A percentile compares a stretch with the other conserved stretches of the same genome.
These are phyloP conservation scores for Ottelia alismoides DNA, from an alignment of 106 monocot species.

Conservation along the genomic window DNA sequence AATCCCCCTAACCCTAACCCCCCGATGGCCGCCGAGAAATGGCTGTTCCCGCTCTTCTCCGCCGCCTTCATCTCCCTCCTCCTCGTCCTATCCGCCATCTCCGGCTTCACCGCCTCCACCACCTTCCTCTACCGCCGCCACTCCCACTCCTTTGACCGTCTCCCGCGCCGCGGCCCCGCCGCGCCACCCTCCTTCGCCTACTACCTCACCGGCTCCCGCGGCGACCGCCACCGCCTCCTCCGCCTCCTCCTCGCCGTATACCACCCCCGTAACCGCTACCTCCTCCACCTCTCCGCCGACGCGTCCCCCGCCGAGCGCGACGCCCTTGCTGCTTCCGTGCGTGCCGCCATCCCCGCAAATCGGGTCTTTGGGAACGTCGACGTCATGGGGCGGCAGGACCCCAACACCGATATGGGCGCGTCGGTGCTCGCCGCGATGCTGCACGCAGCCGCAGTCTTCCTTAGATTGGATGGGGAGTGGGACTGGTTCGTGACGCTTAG, in stretches of 20 bases:
- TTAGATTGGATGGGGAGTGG: constrained; percentile 40
- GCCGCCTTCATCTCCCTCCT: too few relatives aligned
- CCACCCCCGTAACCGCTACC: constrained; percentile 75
- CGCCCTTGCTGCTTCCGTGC: constrained; percentile 17
- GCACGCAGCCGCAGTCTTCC: constrained; percentile 43
- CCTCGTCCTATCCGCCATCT: constrained; percentile 35
- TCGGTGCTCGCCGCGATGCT: constrained; percentile 56
- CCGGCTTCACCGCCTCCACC: constrained; percentile 29
- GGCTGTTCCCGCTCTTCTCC: constrained; percentile 36
- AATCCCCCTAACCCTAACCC: too few relatives aligned
- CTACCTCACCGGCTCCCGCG: constrained; percentile 35
- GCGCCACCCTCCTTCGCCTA: constrained; percentile 60
- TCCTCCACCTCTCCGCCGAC: constrained; percentile 45
- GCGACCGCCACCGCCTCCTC: constrained; percentile 34
- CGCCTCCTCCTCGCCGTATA: too few relatives aligned
- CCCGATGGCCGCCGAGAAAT: constrained; percentile 30
- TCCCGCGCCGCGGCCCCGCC: constrained; percentile 18
- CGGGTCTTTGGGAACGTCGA: constrained; percentile 55
- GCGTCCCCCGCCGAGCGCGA: constrained; percentile 33
- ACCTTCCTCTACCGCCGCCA: constrained; percentile 4
- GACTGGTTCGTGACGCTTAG: constrained; percentile 70
- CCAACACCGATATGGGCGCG: constrained; percentile 50
- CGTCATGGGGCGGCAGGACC: constrained; percentile 41
- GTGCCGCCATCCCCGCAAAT: constrained; percentile 28
- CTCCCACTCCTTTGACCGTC: constrained; percentile 2